Base-by-base conservation (phyloP, 176 grass and related monocot genomes). In the Olyra latifolia region DNA sequence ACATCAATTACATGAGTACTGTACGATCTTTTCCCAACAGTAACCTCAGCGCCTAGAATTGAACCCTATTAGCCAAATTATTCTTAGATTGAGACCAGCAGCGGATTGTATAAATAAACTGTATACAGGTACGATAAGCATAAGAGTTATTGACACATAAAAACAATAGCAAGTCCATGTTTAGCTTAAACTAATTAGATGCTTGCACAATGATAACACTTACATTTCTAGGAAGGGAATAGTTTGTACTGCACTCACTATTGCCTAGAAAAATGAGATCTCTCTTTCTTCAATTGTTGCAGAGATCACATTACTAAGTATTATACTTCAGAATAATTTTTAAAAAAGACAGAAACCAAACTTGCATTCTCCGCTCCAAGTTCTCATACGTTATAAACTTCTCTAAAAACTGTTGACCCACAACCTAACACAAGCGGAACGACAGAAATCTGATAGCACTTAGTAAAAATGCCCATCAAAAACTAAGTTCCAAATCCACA, bases 1-100 rank as follows among this genome's bases (percentile, higher is more conserved):
- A 48, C 54, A 83, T 91, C 96, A 82, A 99, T 76, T 72, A 99
- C 84, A 79, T 88, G 86, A 38, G 88, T 91, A 62, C 52, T 82
- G 82, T 88, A 99, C 0, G 87, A 93, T 85, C 52, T 89, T 74
- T 83, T 91, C 28, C 88, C 90, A 77, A 95, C 88, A 82, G 86
- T 90, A 83, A 95, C 86, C 83, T 93, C 93, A 29, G 94, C 90
- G 73, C 96, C 93, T 86, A 95, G 93, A 93, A 99, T 89, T 84
- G 96, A 93, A 93, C 96, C 96, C 96, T 99, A 86, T 83, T 95
- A 93, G 86, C 63, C 72, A 95, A 95, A 91, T 78, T 88, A 64
- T 93, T 82, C 82, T 93, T 89, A 91, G 96, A 47, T 80, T 87
- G 64, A 80, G 67, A 78, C 79, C 32, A 78, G 46, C 28, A 84